Evolutionary conservation across 2,329 filamentous ascomycete genomes (phyloP).

Genomic region (Diatrype stigma): DNA sequence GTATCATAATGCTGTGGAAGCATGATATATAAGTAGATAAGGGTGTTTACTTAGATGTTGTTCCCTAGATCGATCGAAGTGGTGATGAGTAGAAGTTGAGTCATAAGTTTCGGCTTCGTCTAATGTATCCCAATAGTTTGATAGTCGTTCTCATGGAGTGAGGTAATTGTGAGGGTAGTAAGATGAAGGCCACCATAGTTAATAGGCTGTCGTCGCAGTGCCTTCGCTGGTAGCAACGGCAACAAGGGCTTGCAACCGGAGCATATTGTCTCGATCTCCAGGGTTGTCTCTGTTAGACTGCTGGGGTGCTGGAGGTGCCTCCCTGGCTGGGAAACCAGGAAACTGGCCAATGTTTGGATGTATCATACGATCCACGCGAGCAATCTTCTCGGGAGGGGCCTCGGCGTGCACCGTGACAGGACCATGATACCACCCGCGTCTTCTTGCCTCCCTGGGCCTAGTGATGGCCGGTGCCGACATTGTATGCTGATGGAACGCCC

Average conservation of each 20-base stretch:
- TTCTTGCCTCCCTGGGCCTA: conserved; percentile 57
- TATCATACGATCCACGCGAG: conserved; percentile 52
- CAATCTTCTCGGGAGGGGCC: conserved; percentile 33
- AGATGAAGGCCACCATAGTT: conserved; percentile 1
- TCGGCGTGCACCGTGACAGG: conserved; percentile 36
- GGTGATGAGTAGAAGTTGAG: background rate
- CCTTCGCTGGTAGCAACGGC: conserved; percentile 59
- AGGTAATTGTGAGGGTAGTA: background rate
- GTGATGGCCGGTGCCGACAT: conserved; percentile 55
- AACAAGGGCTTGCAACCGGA: conserved; percentile 58
- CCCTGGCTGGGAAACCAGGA: conserved; percentile 44
- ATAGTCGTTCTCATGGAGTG: background rate
- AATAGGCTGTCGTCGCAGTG: conserved; percentile 31
- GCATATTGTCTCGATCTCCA: conserved; percentile 42
- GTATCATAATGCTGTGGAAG: too few relatives aligned
- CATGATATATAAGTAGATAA: too few relatives aligned
- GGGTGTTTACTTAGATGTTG: too few relatives aligned
- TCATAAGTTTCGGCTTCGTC: background rate
- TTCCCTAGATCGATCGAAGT: too few relatives aligned
- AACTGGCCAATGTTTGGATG: conserved; percentile 54
- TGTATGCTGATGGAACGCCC: conserved; percentile 50
- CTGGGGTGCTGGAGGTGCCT: conserved; percentile 24
- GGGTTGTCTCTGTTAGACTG: conserved; percentile 29
- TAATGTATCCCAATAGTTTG: background rate
- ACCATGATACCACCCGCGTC: conserved; percentile 69